These are phyloP conservation scores for Starmerella lactis-condensi DNA, from an alignment of 805 yeast species.

Conservation along the genomic window DNA sequence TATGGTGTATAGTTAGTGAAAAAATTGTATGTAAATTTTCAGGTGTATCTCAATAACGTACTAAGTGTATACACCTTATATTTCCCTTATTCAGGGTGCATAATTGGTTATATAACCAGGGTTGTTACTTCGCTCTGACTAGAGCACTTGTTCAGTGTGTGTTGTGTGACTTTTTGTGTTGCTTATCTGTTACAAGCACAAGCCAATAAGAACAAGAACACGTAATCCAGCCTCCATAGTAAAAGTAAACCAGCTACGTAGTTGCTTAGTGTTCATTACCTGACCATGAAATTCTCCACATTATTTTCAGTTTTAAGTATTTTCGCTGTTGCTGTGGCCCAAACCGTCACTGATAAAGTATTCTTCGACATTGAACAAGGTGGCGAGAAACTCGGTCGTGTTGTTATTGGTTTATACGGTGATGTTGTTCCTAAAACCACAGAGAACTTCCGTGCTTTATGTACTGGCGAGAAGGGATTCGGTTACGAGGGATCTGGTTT, in stretches of 20 bases:
- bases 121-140: too few relatives aligned
- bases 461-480: conserved; percentile 54
- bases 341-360: conserved; percentile 56
- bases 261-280: neutral
- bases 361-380: conserved; percentile 76
- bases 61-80: too few relatives aligned
- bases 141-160: too few relatives aligned
- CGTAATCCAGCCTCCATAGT: too few relatives aligned
- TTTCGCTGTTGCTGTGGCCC: conserved; percentile 13
- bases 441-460: conserved; percentile 68
- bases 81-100: too few relatives aligned
- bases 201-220: too few relatives aligned
- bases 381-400: conserved; percentile 55
- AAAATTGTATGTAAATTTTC: too few relatives aligned
- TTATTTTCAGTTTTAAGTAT: conserved; percentile 7
- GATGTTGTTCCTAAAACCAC: conserved; percentile 72
- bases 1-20: too few relatives aligned
- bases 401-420: conserved; percentile 76
- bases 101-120: too few relatives aligned
- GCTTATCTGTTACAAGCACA: too few relatives aligned
- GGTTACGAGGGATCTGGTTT: conserved; percentile 47
- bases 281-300: conserved; percentile 9
- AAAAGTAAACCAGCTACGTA: neutral
- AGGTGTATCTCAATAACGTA: too few relatives aligned
- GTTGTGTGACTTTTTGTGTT: too few relatives aligned